A percentile compares a stretch with the other conserved stretches of the same genome.
Conservation (phyloP, 495 filamentous ascomycete genomes). For the Evernia prunastri region DNA sequence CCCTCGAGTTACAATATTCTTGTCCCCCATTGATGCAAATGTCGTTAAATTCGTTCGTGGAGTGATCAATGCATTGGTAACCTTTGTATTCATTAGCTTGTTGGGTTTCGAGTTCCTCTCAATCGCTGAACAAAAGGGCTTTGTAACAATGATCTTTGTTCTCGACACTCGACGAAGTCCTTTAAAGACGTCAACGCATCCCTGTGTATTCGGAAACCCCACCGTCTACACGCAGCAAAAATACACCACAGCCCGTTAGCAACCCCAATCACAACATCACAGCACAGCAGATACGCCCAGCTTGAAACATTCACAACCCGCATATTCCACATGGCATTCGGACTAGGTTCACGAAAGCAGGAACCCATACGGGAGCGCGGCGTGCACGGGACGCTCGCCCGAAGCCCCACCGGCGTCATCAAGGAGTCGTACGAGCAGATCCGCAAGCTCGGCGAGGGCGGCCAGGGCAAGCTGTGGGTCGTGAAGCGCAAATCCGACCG, state of each 20-base stretch:
- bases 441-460: conserved; percentile 12
- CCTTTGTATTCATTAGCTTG: neutral
- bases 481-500: conserved; percentile 3
- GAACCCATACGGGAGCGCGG: neutral
- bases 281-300: neutral
- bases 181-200: neutral
- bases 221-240: neutral
- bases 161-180: neutral
- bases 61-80: neutral
- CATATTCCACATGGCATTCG: neutral
- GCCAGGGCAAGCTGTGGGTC: conserved; percentile 6
- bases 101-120: neutral
- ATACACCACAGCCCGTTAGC: neutral
- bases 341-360: too few relatives aligned
- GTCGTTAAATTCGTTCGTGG: neutral
- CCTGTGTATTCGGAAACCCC: neutral
- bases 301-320: neutral
- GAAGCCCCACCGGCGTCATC: neutral
- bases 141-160: neutral
- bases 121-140: neutral
- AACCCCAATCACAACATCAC: neutral
- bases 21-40: neutral
- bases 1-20: neutral
- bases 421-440: neutral
- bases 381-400: neutral